Conservation (phyloP, 331 rosid species). For the Pyracantha coccinea region DNA sequence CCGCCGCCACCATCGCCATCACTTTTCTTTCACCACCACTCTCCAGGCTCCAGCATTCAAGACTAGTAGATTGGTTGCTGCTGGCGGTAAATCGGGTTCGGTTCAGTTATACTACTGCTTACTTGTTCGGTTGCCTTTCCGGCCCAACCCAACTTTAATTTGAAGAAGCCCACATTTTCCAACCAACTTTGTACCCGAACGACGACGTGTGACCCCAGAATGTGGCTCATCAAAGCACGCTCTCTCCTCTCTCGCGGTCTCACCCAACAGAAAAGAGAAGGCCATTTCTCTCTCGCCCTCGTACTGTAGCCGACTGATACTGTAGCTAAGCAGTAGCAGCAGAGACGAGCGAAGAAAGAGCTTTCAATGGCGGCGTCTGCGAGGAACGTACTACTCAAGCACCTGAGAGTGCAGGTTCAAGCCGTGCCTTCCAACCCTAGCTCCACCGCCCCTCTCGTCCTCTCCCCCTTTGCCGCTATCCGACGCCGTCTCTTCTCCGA, state of each 20-base stretch:
- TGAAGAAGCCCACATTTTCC: not conserved
- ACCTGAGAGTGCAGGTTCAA: constrained; percentile 64
- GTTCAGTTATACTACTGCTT: not conserved
- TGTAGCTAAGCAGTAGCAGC: not conserved
- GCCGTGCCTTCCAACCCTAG: constrained; percentile 30
- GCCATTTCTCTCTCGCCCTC: not conserved
- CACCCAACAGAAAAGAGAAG: not conserved
- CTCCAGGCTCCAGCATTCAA: not conserved
- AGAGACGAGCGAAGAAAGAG: not conserved
- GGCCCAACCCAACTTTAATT: not conserved
- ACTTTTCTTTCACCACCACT: not conserved
- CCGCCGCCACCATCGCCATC: not conserved
- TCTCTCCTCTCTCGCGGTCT: not conserved
- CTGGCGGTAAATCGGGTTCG: not conserved
- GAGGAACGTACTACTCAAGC: constrained; percentile 43
- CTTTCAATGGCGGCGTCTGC: constrained; percentile 58
- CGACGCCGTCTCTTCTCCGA: constrained; percentile 61
- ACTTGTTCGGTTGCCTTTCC: not conserved
- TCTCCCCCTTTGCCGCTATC: constrained; percentile 22
- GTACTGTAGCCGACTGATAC: not conserved
- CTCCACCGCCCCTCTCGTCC: constrained; percentile 7
- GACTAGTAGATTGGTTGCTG: not conserved
- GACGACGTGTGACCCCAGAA: not conserved
- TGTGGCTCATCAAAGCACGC: not conserved
- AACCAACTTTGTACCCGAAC: not conserved